Conservation (phyloP, 2,329 filamentous ascomycete species). For the Camillea tinctor region DNA sequence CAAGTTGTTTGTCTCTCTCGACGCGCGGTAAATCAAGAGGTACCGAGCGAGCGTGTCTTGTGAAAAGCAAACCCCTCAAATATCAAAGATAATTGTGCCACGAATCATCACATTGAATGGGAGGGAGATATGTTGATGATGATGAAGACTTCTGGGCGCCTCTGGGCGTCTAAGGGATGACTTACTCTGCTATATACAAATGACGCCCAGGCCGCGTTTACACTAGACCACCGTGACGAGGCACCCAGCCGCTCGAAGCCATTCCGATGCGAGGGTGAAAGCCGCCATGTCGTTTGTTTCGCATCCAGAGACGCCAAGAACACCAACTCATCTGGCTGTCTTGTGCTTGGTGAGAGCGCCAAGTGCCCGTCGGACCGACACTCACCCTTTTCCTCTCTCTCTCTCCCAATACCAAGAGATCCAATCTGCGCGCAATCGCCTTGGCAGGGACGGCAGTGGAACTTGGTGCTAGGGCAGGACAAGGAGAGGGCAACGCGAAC, state of each 20-base stretch:
- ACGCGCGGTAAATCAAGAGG: neutral
- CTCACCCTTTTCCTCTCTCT: constrained; percentile 3
- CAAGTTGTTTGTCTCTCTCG: neutral
- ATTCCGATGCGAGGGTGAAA: neutral
- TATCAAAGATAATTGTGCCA: neutral
- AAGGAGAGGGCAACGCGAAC: neutral
- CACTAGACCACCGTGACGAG: neutral
- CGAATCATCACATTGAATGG: neutral
- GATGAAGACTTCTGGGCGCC: neutral
- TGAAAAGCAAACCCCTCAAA: neutral
- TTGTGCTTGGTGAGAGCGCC: constrained; percentile 11
- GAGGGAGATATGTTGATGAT: neutral
- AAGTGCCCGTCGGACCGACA: constrained; percentile 21
- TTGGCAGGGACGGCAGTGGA: constrained; percentile 27
- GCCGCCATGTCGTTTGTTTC: neutral
- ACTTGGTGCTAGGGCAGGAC: constrained; percentile 6
- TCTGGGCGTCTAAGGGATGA: neutral
- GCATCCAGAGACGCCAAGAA: constrained; percentile 16
- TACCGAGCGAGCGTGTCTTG: neutral
- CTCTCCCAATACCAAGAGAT: constrained; percentile 23
- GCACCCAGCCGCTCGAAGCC: neutral
- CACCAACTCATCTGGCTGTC: constrained; percentile 10
- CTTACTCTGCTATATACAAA: neutral
- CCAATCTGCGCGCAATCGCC: constrained; percentile 26
- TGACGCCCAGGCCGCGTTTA: neutral